These are phyloP conservation scores for Mycena metata DNA, from an alignment of 768 basidiomycete genomes.

Conservation along the genomic window DNA sequence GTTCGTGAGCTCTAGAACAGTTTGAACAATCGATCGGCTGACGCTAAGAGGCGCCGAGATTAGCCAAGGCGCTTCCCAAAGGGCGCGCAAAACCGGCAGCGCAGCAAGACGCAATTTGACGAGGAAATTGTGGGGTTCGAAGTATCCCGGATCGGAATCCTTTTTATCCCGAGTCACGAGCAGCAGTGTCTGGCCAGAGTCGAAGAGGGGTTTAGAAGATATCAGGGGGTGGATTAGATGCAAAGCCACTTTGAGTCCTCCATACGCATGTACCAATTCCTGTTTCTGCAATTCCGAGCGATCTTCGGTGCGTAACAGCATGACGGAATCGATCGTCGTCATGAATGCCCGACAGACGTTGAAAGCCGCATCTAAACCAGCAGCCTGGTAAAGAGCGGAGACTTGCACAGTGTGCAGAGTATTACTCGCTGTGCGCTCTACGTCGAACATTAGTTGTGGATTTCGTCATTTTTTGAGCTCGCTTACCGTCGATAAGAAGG, in stretches of 20 bases:
- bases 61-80: slow-evolving; percentile 92
- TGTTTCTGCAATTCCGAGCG: slow-evolving; percentile 70
- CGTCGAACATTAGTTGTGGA: slow-evolving; percentile 10
- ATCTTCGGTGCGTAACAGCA: slow-evolving; percentile 64
- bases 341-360: slow-evolving; percentile 68
- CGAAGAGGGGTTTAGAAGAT: slow-evolving; percentile 84
- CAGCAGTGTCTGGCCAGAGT: slow-evolving; percentile 85
- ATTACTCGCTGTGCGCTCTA: slow-evolving; percentile 83
- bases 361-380: slow-evolving; percentile 80
- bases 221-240: slow-evolving; percentile 83
- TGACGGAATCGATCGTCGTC: slow-evolving; percentile 67
- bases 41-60: slow-evolving; percentile 79
- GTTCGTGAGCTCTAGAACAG: slow-evolving; percentile 84
- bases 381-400: slow-evolving; percentile 75
- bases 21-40: slow-evolving; percentile 80
- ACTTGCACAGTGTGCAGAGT: slow-evolving; percentile 88
- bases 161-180: slow-evolving; percentile 83
- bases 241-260: slow-evolving; percentile 85
- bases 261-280: slow-evolving; percentile 81
- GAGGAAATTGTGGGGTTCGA: slow-evolving; percentile 90
- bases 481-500: slow-evolving; percentile 64
- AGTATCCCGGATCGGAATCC: slow-evolving; percentile 82
- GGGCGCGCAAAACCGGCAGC: slow-evolving; percentile 72
- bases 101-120: slow-evolving; percentile 81
- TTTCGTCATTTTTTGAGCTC: slow-evolving; percentile 18